Evolutionary conservation across 768 basidiomycete genomes (phyloP).

Genomic region (Boletus pseudo-olivaceus): DNA sequence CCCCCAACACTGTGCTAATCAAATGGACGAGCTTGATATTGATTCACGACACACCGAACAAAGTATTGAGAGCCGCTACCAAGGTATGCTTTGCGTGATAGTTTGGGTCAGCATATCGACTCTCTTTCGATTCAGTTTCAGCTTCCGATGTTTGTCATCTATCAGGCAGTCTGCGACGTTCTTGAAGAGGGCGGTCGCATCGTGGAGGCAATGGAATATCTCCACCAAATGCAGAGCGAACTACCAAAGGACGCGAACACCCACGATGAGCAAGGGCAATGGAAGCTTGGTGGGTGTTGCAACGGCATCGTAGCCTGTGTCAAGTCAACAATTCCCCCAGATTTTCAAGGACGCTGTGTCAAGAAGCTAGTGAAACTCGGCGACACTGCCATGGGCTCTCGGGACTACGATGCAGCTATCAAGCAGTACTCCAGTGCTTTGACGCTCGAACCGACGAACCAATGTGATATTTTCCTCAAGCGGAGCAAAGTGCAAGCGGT

Average conservation of each 20-base stretch:
- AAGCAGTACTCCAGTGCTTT: not conserved
- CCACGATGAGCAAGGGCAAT: not conserved
- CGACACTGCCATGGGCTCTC: not conserved
- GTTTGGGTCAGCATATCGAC: too few species aligned
- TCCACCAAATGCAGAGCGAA: not conserved
- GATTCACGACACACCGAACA: not conserved
- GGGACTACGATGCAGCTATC: not conserved
- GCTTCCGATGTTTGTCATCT: not conserved
- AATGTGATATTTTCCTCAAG: not conserved
- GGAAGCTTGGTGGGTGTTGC: not conserved
- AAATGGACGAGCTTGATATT: not conserved
- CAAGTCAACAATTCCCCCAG: not conserved
- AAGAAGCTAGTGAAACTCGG: not conserved
- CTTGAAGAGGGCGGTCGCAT: not conserved
- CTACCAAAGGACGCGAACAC: not conserved
- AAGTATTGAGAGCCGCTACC: not conserved
- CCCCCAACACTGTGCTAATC: not conserved
- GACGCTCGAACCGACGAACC: not conserved
- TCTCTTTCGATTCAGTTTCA: not conserved
- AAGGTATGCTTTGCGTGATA: not conserved
- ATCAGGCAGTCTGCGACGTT: not conserved
- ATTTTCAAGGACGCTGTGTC: not conserved
- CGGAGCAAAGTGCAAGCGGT: not conserved
- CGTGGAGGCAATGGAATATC: not conserved
- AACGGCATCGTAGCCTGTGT: not conserved